These are phyloP conservation scores for Metarhizium rileyi DNA, from an alignment of 2,329 filamentous ascomycete species.

Conservation along the genomic window DNA sequence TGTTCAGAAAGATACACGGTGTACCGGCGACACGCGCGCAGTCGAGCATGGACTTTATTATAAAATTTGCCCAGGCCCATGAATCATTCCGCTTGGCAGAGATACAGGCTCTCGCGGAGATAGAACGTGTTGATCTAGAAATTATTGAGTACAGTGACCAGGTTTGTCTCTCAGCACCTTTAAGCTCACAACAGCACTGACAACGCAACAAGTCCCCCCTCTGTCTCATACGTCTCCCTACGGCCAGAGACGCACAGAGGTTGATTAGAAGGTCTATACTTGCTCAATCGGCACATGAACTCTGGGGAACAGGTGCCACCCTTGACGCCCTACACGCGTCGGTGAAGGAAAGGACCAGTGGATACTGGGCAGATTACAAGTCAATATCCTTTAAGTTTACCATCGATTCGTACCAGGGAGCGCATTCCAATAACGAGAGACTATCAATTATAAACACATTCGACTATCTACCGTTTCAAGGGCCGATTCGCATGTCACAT, in stretches of 20 bases:
- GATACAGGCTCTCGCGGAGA: conserved; percentile 65
- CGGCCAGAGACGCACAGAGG: conserved; percentile 51
- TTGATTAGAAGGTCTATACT: conserved; percentile 73
- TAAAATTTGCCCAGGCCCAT: conserved; percentile 82
- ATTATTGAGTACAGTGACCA: conserved; percentile 65
- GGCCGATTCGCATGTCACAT: conserved; percentile 65
- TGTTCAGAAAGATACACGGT: not conserved
- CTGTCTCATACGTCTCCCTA: conserved; percentile 63
- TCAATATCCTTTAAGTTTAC: conserved; percentile 69
- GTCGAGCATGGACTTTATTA: conserved; percentile 62
- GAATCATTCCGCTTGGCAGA: conserved; percentile 86
- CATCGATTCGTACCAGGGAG: conserved; percentile 73
- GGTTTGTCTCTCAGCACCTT: conserved; percentile 42
- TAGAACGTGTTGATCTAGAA: conserved; percentile 57
- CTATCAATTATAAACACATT: conserved; percentile 75
- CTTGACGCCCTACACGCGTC: conserved; percentile 60
- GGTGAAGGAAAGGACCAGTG: conserved; percentile 46
- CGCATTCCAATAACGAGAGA: conserved; percentile 53
- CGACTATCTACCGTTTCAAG: conserved; percentile 65
- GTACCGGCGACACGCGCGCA: not conserved
- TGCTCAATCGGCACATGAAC: conserved; percentile 72
- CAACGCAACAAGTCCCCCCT: conserved; percentile 63
- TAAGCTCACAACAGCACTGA: conserved; percentile 10
- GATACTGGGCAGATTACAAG: conserved; percentile 59
- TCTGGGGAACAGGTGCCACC: conserved; percentile 68